Evolutionary conservation across 2,329 filamentous ascomycete genomes (phyloP).

Genomic region (Aureobasidium namibiae): DNA sequence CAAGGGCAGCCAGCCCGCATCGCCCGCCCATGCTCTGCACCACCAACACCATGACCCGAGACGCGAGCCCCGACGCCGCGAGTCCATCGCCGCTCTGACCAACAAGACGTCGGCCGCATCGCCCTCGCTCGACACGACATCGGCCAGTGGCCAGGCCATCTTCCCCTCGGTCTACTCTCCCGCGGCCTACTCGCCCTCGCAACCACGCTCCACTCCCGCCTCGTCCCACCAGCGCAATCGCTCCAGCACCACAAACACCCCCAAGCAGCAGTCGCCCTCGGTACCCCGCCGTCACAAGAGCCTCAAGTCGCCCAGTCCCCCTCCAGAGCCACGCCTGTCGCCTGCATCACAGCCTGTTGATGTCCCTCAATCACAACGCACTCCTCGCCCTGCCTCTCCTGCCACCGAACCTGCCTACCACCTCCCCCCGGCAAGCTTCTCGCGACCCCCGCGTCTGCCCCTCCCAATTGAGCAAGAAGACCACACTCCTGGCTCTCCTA

Average conservation of each 20-base stretch:
- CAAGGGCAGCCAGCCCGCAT: conserved; percentile 9
- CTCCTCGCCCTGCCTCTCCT: conserved; percentile 15
- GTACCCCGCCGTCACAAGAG: conserved; percentile 9
- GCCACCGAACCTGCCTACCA: conserved; percentile 26
- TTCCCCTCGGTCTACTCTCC: conserved; percentile 11
- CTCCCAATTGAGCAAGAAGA: conserved; percentile 90
- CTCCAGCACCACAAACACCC: conserved; percentile 21
- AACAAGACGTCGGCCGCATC: conserved; percentile 16
- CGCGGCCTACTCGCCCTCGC: too few species aligned
- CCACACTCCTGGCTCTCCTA: conserved; percentile 82
- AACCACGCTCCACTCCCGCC: not conserved
- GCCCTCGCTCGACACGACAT: conserved; percentile 9
- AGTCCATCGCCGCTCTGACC: conserved; percentile 32
- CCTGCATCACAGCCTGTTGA: conserved; percentile 32
- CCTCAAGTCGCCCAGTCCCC: conserved; percentile 11
- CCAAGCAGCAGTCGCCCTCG: conserved; percentile 13
- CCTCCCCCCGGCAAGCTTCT: conserved; percentile 37
- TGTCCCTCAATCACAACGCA: conserved; percentile 24
- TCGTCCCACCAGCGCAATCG: conserved; percentile 21
- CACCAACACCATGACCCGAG: conserved; percentile 15
- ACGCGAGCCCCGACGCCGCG: conserved; percentile 28
- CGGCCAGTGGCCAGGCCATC: conserved; percentile 9
- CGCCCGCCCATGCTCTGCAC: conserved; percentile 7
- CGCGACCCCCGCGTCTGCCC: conserved; percentile 77
- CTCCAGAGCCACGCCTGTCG: conserved; percentile 17